These are phyloP conservation scores for Cercospora sp. DNA, from an alignment of 2,329 filamentous ascomycete genomes.

Conservation along the genomic window DNA sequence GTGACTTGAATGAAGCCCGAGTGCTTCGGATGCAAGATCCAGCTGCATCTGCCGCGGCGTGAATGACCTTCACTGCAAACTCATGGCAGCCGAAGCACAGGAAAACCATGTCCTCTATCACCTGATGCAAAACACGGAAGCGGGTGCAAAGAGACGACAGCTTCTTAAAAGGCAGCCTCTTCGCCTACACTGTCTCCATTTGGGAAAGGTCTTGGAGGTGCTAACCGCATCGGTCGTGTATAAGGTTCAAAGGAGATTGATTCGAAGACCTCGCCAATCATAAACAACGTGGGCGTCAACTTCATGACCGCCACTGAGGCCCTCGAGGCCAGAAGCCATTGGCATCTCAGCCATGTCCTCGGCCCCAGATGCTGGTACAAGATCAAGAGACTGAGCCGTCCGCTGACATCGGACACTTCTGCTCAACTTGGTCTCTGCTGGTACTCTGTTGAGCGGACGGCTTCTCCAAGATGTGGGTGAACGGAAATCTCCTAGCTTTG, in stretches of 20 bases:
- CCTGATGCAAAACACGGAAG: background rate
- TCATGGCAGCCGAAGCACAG: background rate
- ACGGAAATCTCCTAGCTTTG: background rate
- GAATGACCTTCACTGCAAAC: background rate
- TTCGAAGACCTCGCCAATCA: background rate
- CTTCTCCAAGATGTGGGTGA: background rate
- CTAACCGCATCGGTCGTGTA: background rate
- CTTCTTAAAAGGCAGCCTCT: background rate
- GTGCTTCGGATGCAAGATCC: background rate
- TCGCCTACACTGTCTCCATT: background rate
- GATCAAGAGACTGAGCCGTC: background rate
- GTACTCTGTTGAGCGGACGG: background rate
- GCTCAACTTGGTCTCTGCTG: background rate
- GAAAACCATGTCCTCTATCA: background rate
- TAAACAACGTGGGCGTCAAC: background rate
- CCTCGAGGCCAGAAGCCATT: background rate
- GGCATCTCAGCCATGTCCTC: background rate
- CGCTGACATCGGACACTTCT: background rate
- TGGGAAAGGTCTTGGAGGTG: background rate
- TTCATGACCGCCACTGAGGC: background rate
- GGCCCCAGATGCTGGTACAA: background rate
- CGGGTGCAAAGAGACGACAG: background rate
- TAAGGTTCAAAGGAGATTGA: background rate
- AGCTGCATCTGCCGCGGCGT: background rate
- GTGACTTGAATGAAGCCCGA: background rate